Base-by-base conservation (phyloP, 257 asterid species). In the Solanum lignicaule region DNA sequence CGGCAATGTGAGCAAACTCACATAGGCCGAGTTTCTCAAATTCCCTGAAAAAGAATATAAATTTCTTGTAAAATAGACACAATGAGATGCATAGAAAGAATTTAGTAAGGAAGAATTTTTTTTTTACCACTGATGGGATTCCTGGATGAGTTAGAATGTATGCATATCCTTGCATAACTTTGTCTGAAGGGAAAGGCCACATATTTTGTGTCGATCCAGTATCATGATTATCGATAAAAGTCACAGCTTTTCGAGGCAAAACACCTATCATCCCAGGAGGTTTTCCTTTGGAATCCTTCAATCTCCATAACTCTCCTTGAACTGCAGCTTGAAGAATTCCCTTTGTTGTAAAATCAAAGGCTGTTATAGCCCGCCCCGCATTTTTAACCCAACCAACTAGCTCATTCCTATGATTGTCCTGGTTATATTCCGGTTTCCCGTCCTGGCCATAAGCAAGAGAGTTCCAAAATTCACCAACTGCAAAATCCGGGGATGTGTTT, bases 141-240 rank as follows among this genome's bases (percentile, higher is more conserved):
- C 99, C 98, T 13, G 99, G 98, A 82, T 96, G 99, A 4, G 98
- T 93, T 35, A 96, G 98, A 38, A 96, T 96, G 58, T 96, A 96
- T 27, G 95, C 99, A 69, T 96, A 96, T 87, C 99, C 99, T 23
- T 82, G 93, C 78, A 89, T 87, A 74, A 96, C 96, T 87, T 94
- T 95, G 48, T 96, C 98, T 0, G 91, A 82, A 5, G 98, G 99
- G 65, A 96, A 95, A 23, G 98, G 98, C 98, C 98, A 96, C 10
- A 88, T 0, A 0, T 85, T 86, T 93, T 95, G 97, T 7, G 98
- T 93, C 4, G 98, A 94, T 38, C 96, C 98, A 1, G 99, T 94
- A 87, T 95, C 98, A 27, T 96, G 98, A 88, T 96, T 95, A 78
- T 96, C 99, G 20, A 96, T 90, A 66, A 96, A 96, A 1, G 98